Base-by-base conservation (phyloP, 768 basidiomycete genomes). In the Galerina marginata region DNA sequence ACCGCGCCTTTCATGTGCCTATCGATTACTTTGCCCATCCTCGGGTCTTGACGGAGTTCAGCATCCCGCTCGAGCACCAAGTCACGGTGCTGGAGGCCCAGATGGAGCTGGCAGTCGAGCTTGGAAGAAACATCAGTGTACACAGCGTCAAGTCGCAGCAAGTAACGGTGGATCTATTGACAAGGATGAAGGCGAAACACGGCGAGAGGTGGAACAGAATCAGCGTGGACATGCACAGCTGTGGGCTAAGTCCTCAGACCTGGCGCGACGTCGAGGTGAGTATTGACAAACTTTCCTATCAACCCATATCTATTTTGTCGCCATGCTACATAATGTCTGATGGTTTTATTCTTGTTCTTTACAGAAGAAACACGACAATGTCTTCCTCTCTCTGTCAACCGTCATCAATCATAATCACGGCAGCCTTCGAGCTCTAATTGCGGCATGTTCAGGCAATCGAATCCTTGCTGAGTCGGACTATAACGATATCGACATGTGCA, bases 141-240 rank as follows among this genome's bases (percentile, higher is more conserved):
- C 96, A 99, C 68, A 93, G 91, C 62, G 95, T 96, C 52, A 91
- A 92, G 71, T 81, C 86, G 9, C 87, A 87, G 45, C 78, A 85
- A 67, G 86, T 78, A 56, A 94, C 93, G 1, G 64, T 86, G 33
- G 86, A 90, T 15, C 72, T 94, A 37, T 72, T 99, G 23, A 74
- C 76, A 29, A 77, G 77, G 45, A 85, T 94, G 81, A 74, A 81
- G 51, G 72, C 79, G 62, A 84, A 81, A 68, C 80, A 91, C 56
- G 84, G 86, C 3, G 71, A 77, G 7, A 75, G 72, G 23, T 95
- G 90, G 83, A 74, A 77, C 50, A 71, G 69, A 16, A 87, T 97
- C 69, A 96, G 88, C 67, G 74, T 98, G 48, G 95, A 96, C 71
- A 72, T 99, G 65, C 96, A 99, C 72, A 93, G 91, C 47, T 98